phyloP scores from a whole-genome alignment of 106 monocot species.

The Platanthera zijinensis region DNA sequence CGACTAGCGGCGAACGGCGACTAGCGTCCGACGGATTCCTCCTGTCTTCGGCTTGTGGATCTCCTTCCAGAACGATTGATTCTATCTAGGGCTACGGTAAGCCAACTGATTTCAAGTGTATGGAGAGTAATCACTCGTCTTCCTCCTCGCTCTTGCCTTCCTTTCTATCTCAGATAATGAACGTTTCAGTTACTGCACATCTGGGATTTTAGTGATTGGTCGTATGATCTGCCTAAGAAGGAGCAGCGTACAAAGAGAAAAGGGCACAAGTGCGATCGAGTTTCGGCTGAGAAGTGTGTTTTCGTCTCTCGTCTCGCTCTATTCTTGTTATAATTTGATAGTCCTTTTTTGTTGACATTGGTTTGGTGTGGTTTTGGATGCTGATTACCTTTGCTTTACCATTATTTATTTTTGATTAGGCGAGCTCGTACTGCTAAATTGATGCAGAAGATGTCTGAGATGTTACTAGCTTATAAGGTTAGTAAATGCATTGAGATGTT shows the following conservation, averaged over 20 bases:
- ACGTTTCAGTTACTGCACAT: neutral
- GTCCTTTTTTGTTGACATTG: neutral
- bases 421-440: slow-evolving; percentile 81
- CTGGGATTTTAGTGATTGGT: slow-evolving; percentile 56
- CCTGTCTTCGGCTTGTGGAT: no score
- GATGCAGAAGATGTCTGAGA: slow-evolving; percentile 99
- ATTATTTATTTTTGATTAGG: slow-evolving; percentile 20
- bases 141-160: neutral
- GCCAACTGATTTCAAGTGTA: no score
- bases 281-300: slow-evolving; percentile 78
- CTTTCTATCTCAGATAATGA: neutral
- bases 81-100: no score
- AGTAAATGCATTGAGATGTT: no score
- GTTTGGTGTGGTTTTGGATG: neutral
- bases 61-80: no score
- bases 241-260: slow-evolving; percentile 82
- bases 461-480: slow-evolving; percentile 94
- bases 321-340: neutral
- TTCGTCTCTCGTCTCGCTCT: neutral
- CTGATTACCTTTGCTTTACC: neutral
- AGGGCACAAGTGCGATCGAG: slow-evolving; percentile 93
- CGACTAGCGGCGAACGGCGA: no score
- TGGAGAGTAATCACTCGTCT: slow-evolving; percentile 45
- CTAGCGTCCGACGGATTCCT: no score
- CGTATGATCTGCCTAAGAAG: slow-evolving; percentile 78